phyloP scores from a whole-genome alignment of 768 basidiomycete genomes.

The Mycena leptocephala region DNA sequence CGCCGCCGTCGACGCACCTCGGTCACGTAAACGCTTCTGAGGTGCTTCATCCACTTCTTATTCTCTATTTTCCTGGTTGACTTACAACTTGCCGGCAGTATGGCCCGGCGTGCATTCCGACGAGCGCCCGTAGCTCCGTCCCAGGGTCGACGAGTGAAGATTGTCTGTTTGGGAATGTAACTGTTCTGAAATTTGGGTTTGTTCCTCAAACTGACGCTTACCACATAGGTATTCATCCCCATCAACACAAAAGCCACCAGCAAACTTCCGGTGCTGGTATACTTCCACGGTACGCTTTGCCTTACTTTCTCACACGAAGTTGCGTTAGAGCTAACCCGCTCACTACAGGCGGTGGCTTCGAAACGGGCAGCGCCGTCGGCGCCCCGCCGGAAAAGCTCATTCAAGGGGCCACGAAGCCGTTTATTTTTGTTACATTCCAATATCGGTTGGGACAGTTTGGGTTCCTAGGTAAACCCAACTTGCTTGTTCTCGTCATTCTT shows the following conservation, averaged over 20 bases:
- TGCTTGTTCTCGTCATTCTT: too few species aligned
- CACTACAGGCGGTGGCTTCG: conserved; percentile 58
- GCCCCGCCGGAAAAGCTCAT: conserved; percentile 51
- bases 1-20: conserved; percentile 53
- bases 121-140: conserved; percentile 44
- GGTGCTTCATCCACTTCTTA: neutral
- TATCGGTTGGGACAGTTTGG: conserved; percentile 61
- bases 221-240: conserved; percentile 33
- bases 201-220: neutral
- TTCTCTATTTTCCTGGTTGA: neutral
- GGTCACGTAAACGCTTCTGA: conserved; percentile 56
- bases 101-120: conserved; percentile 50
- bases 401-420: conserved; percentile 46
- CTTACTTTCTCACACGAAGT: neutral
- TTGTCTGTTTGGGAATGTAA: conserved; percentile 61
- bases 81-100: conserved; percentile 47
- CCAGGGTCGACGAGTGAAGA: conserved; percentile 54
- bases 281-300: conserved; percentile 54
- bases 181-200: neutral
- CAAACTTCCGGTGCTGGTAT: conserved; percentile 53
- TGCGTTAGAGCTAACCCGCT: neutral
- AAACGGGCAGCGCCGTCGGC: conserved; percentile 52
- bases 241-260: conserved; percentile 2
- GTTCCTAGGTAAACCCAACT: conserved; percentile 50
- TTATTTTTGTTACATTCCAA: conserved; percentile 60